These are phyloP conservation scores for Aspergillus pseudotamarii DNA, from an alignment of 2,329 filamentous ascomycete genomes.

Conservation along the genomic window DNA sequence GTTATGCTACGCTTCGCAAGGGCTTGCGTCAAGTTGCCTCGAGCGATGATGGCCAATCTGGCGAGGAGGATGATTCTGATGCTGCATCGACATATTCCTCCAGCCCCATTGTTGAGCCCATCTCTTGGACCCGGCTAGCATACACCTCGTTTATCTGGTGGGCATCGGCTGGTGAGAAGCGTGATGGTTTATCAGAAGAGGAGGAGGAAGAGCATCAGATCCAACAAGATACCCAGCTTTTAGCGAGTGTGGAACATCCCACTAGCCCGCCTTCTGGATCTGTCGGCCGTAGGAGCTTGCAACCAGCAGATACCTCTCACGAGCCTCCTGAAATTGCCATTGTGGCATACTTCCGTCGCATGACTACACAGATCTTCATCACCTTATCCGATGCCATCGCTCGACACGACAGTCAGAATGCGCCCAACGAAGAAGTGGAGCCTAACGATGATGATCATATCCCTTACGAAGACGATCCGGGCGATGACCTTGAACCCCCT, in stretches of 20 bases:
- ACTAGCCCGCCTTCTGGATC: conserved; percentile 30
- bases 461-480: conserved; percentile 27
- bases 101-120: conserved; percentile 55
- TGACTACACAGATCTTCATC: conserved; percentile 51
- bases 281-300: conserved; percentile 29
- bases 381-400: conserved; percentile 47
- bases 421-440: conserved; percentile 21
- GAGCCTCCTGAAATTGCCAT: conserved; percentile 50
- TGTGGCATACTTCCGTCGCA: conserved; percentile 54
- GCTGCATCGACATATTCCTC: conserved; percentile 46
- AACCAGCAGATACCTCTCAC: conserved; percentile 30
- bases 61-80: conserved; percentile 43
- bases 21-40: conserved; percentile 54
- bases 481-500: conserved; percentile 26
- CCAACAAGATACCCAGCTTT: conserved; percentile 47
- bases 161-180: conserved; percentile 65
- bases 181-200: conserved; percentile 57
- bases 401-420: conserved; percentile 37
- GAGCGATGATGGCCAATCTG: conserved; percentile 22
- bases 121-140: conserved; percentile 62
- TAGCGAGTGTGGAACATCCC: conserved; percentile 39
- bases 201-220: conserved; percentile 52
- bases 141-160: conserved; percentile 69
- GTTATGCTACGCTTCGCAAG: conserved; percentile 70
- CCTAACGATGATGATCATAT: conserved; percentile 21